Evolutionary conservation across 1,284 basidiomycete species (phyloP), one percentile per base, ranked within the genome.

Genomic region (Ceratobasidium sp.): DNA sequence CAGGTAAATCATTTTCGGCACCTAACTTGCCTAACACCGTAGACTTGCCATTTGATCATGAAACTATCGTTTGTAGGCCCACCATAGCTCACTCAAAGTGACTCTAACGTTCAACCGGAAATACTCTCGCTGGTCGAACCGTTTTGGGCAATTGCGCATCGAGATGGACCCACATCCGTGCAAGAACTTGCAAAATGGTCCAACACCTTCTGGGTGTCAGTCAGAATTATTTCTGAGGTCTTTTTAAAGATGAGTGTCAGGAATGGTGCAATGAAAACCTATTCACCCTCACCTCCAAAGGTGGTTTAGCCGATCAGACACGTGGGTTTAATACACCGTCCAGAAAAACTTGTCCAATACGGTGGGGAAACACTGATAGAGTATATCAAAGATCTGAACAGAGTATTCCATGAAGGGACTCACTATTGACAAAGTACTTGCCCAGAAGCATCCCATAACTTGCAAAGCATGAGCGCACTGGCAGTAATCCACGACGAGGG

Each of bases 371-470:
- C 38, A 67, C 65, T 67, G 20, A 5, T 28, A 26, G 7, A 42
- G 10, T 13, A n/a, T 38, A 48, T 66, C 5, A 33, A 2, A 66
- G 46, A 4, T 54, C 38, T 26, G 20, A 42, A 28, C 2, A 3
- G 12, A 3, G 9, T 44, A 26, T 28, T 4, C 20, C 15, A 23
- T n/a, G 6, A 15, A 26, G 23, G 44, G 46, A 59, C 64, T 4
- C 33, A 64, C 78, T 79, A 28, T 79, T 79, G 44, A 77, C 70
- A 28, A 79, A 67, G 38, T 77, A 78, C 20, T 26, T 61, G 4
- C 78, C 78, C 17, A 81, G 50, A 1, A 81, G 65, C 2, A 78
- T 79, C n/a, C 80, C 80, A 71, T 81, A 80, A 9, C 61, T 62
- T 62, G 28, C 13, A 12, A 38, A 54, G n/a, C 5, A 5, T 54